These are phyloP conservation scores for Naematelia aurantialba DNA, from an alignment of 768 basidiomycete genomes.

Conservation along the genomic window DNA sequence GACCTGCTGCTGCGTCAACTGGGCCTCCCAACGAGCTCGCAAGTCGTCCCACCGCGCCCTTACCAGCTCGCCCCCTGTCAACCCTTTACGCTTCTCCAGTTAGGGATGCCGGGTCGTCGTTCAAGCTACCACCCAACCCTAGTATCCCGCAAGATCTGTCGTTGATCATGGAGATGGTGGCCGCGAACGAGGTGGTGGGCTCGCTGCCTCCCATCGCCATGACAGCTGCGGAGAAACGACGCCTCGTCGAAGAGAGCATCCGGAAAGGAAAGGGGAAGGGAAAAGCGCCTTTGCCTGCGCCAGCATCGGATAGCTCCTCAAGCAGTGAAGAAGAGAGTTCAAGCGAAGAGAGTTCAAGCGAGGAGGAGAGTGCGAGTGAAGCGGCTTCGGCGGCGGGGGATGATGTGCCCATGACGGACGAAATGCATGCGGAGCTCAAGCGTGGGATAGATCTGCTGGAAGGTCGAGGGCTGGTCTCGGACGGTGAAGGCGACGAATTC, in stretches of 20 bases:
- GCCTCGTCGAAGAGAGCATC: conserved; percentile 36
- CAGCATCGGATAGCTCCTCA: neutral
- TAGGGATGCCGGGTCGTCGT: neutral
- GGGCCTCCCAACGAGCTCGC: too few species aligned
- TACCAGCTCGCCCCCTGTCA: too few species aligned
- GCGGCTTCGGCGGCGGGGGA: conserved; percentile 16
- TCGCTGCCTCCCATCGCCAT: conserved; percentile 30
- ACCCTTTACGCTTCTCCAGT: neutral
- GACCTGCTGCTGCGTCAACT: neutral
- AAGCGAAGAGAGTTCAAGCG: conserved; percentile 19
- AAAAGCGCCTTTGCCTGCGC: conserved; percentile 3
- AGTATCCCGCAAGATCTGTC: conserved; percentile 43
- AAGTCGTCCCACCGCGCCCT: too few species aligned
- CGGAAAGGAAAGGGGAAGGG: conserved; percentile 16
- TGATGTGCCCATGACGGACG: conserved; percentile 16
- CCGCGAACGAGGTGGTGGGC: conserved; percentile 32
- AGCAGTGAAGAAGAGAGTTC: neutral
- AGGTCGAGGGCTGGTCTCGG: neutral
- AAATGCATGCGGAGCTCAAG: conserved; percentile 19
- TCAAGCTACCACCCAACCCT: conserved; percentile 19
- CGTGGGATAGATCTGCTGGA: conserved; percentile 25
- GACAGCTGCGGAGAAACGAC: conserved; percentile 36
- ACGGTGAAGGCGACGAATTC: conserved; percentile 21
- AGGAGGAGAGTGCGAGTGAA: conserved; percentile 18
- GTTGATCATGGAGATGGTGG: conserved; percentile 47